A percentile compares a stretch with the other conserved stretches of the same genome.
Evolutionary conservation across 2,329 filamentous ascomycete species (phyloP).

Genomic region (Fusarium pseudonygamai): DNA sequence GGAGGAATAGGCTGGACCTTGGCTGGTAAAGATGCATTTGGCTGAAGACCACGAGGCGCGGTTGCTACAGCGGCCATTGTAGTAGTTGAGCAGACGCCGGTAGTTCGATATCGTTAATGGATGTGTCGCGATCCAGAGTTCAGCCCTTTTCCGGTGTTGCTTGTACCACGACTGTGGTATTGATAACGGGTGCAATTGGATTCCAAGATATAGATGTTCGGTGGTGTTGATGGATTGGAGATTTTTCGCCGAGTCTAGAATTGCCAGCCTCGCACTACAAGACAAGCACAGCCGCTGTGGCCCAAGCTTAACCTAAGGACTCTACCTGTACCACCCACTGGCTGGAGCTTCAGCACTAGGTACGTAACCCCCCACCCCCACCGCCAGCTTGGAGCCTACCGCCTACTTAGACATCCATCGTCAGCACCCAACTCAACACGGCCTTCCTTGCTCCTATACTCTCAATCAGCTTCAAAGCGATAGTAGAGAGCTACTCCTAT

Average conservation of each 20-base stretch:
- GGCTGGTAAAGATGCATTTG: constrained; percentile 55
- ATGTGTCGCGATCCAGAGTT: neutral
- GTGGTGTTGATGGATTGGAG: constrained; percentile 41
- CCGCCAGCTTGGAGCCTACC: constrained; percentile 20
- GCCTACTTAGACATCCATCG: constrained; percentile 15
- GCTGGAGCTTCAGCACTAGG: constrained; percentile 39
- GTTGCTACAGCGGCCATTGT: constrained; percentile 50
- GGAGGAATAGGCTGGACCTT: constrained; percentile 68
- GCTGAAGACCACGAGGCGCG: constrained; percentile 52
- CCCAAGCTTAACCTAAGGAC: constrained; percentile 34
- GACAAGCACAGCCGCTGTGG: constrained; percentile 28
- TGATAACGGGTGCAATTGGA: constrained; percentile 14
- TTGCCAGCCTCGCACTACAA: constrained; percentile 37
- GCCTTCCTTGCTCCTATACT: constrained; percentile 22
- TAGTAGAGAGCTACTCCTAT: constrained; percentile 92
- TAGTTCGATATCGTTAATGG: neutral
- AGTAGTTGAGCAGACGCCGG: neutral
- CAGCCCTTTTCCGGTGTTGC: neutral
- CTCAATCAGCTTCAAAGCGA: constrained; percentile 54
- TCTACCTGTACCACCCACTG: neutral
- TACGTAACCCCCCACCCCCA: constrained; percentile 44
- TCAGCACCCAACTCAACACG: constrained; percentile 19
- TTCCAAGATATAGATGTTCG: constrained; percentile 13
- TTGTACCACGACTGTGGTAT: constrained; percentile 6
- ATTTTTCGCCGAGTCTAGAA: constrained; percentile 39